phyloP scores from a whole-genome alignment of 805 yeast genomes.

The Clavispora carvajalis region DNA sequence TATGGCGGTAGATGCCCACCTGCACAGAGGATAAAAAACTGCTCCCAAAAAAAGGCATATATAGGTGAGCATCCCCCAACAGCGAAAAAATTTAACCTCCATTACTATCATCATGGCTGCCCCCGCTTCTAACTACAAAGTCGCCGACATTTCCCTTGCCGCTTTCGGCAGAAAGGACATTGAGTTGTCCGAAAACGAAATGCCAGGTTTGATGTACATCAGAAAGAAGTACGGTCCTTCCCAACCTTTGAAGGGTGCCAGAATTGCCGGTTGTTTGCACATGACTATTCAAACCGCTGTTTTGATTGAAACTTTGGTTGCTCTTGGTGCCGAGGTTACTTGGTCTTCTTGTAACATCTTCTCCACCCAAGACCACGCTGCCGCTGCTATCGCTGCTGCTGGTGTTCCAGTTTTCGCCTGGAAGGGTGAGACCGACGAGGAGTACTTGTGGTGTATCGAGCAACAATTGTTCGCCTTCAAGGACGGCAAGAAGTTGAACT shows the following conservation, averaged over 20 bases:
- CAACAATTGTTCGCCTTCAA: conserved; percentile 98
- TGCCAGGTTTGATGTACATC: conserved; percentile 99
- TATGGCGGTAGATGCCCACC: not conserved
- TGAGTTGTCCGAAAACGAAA: conserved; percentile 97
- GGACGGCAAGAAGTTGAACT: conserved; percentile 90
- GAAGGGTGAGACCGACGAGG: conserved; percentile 99
- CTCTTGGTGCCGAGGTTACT: conserved; percentile 98
- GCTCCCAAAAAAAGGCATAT: not conserved
- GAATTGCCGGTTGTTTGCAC: conserved; percentile 98
- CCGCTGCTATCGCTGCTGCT: conserved; percentile 98
- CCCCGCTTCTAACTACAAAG: conserved; percentile 71
- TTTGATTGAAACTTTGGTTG: conserved; percentile 92
- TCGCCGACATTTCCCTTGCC: conserved; percentile 96
- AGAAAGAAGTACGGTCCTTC: conserved; percentile 85
- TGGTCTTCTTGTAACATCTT: conserved; percentile 99
- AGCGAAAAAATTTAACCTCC: not conserved
- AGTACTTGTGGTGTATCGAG: conserved; percentile 98
- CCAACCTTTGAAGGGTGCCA: conserved; percentile 97
- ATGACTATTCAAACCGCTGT: conserved; percentile 99
- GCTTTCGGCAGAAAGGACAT: conserved; percentile 99
- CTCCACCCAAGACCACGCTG: conserved; percentile 99
- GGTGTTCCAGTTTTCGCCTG: conserved; percentile 99
- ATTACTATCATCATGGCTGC: conserved; percentile 24
- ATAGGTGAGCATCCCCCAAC: not conserved
- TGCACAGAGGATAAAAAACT: not conserved